Evolutionary conservation across 768 basidiomycete species (phyloP), one percentile per base, ranked within the genome.

Genomic region (Boletellus emodensis): DNA sequence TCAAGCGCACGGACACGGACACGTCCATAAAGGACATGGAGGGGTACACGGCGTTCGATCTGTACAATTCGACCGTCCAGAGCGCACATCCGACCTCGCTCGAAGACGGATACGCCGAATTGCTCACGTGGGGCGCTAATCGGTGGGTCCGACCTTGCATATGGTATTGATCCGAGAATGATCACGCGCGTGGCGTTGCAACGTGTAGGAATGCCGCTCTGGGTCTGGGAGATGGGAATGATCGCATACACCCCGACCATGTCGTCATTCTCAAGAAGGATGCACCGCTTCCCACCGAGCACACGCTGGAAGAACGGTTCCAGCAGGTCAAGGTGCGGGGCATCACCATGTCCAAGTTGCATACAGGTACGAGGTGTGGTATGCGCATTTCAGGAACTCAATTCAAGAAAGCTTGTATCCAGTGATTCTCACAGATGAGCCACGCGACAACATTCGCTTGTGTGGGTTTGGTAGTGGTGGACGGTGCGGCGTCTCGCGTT

Each of bases 381-480:
- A 11, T 30, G 3, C 28, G 14, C 8, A 9, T 41, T 51, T 38
- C 38, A 15, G 43, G 26, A 49, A 30, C 38, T 43, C 24, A 13
- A 20, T 17, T 54, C 26, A 43, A 42, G 30, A 2, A 11, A 30
- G 30, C 33, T 12, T 22, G 14, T 40, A 1, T 32, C 17, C 51
- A 73, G 79, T 69, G 8, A 71, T 89, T 6, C 73, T 96, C 8
- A 96, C 93, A 0, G 76, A 82, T 14, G 92, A 96, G 65, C 53
- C 51, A 59, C 72, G 77, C 34, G 80, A 82, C 13, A 96, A 95
- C 59, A 60, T 97, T 13, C 83, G 85, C 24, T 61, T 93, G 6
- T 97, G 94, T 59, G 94, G 96, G 3, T 94, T 94, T 61, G 92
- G 91, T 1, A 85, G 83, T 44, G 87, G 87, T 11, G 93, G 93